A percentile compares a stretch with the other conserved stretches of the same genome.
These are phyloP conservation scores for Candida xyloterini DNA, from an alignment of 805 yeast species.

Conservation along the genomic window DNA sequence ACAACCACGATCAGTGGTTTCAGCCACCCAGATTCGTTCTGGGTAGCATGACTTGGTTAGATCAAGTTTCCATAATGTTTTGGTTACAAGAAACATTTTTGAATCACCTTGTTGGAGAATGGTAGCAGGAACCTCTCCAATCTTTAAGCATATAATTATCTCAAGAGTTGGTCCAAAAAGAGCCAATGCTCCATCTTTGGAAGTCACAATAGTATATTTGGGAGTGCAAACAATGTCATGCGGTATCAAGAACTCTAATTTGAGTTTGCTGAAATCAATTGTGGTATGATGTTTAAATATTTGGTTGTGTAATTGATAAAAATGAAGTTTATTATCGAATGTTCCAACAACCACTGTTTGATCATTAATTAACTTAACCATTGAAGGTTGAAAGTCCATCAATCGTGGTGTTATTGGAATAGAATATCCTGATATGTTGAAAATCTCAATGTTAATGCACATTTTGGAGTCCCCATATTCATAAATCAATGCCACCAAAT, in stretches of 20 bases:
- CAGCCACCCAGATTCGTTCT: conserved; percentile 25
- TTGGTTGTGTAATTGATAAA: conserved; percentile 10
- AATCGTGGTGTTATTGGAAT: conserved; percentile 9
- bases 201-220: conserved; percentile 16
- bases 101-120: conserved; percentile 8
- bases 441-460: conserved; percentile 16
- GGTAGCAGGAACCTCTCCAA: conserved; percentile 23
- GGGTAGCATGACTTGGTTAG: conserved; percentile 24
- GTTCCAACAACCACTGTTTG: conserved; percentile 16
- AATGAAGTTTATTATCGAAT: conserved; percentile 14
- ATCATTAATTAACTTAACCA: conserved; percentile 10
- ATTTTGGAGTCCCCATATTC: conserved; percentile 10
- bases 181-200: conserved; percentile 24
- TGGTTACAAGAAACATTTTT: conserved; percentile 20
- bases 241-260: conserved; percentile 8
- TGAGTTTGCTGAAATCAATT: conserved; percentile 4
- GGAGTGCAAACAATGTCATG: conserved; percentile 10
- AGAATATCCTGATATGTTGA: conserved; percentile 6
- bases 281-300: neutral
- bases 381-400: conserved; percentile 16
- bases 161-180: neutral
- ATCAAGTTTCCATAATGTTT: conserved; percentile 30
- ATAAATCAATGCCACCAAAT: conserved; percentile 18
- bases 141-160: conserved; percentile 2
- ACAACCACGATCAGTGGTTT: conserved; percentile 23